phyloP scores from a whole-genome alignment of 202 grass and related monocot species.

The Elaeis oleifera region DNA sequence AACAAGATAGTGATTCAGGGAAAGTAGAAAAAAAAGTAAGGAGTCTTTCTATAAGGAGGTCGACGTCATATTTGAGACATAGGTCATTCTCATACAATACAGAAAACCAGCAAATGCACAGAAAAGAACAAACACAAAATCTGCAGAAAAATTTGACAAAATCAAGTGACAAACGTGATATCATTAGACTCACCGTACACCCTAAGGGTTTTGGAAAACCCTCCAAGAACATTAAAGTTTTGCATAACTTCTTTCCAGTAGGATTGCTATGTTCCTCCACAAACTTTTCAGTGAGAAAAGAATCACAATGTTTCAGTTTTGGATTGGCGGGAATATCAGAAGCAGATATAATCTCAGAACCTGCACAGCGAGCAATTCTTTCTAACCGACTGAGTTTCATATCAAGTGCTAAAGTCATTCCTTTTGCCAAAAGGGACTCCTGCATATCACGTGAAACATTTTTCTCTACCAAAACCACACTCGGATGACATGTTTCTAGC shows the following conservation, averaged over 20 bases:
- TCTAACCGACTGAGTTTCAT: slow-evolving; percentile 76
- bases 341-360: slow-evolving; percentile 79
- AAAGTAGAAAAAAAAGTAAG: too few relatives aligned
- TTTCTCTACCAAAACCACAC: slow-evolving; percentile 97
- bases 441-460: slow-evolving; percentile 87
- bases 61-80: too few relatives aligned
- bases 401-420: slow-evolving; percentile 69
- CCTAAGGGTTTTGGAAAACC: slow-evolving; percentile 69
- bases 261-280: slow-evolving; percentile 62
- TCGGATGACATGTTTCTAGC: slow-evolving; percentile 71
- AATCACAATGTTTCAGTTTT: slow-evolving; percentile 49
- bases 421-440: slow-evolving; percentile 67
- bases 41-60: too few relatives aligned
- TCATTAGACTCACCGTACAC: slow-evolving; percentile 49
- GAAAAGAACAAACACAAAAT: too few relatives aligned
- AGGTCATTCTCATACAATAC: too few relatives aligned
- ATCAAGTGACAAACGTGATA: too few relatives aligned
- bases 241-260: slow-evolving; percentile 59
- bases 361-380: slow-evolving; percentile 80
- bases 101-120: too few relatives aligned
- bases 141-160: too few relatives aligned
- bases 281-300: slow-evolving; percentile 39
- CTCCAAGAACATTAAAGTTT: slow-evolving; percentile 85
- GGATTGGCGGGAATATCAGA: slow-evolving; percentile 53
- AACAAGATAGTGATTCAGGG: too few relatives aligned